Evolutionary conservation across 2,329 filamentous ascomycete genomes (phyloP).

Genomic region (Neonectria neomacrospora): DNA sequence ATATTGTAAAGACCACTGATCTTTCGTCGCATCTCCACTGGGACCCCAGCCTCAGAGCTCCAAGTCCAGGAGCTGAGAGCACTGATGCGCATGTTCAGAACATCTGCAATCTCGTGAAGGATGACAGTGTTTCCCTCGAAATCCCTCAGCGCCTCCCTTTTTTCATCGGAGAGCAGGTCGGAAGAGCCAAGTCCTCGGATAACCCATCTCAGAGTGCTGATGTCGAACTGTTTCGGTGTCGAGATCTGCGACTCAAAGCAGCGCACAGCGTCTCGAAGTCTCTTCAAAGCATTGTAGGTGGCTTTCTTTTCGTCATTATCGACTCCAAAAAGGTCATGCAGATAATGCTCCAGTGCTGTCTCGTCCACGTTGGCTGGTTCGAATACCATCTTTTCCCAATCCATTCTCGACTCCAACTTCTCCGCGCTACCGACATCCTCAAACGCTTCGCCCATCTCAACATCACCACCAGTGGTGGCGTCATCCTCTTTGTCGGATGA

Average conservation of each 20-base stretch:
- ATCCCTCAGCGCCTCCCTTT: slow-evolving; percentile 55
- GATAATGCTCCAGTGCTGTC: slow-evolving; percentile 51
- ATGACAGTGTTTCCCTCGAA: slow-evolving; percentile 56
- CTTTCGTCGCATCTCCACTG: slow-evolving; percentile 58
- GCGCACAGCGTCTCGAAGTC: slow-evolving; percentile 43
- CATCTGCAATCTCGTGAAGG: slow-evolving; percentile 61
- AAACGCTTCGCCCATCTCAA: slow-evolving; percentile 51
- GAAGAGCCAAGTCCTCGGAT: slow-evolving; percentile 57
- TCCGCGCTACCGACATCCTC: slow-evolving; percentile 54
- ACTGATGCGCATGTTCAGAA: slow-evolving; percentile 62
- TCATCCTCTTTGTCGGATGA: slow-evolving; percentile 43
- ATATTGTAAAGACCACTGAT: slow-evolving; percentile 61
- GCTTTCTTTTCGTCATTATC: slow-evolving; percentile 38
- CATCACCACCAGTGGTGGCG: slow-evolving; percentile 25
- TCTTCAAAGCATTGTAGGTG: slow-evolving; percentile 39
- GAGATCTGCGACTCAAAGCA: slow-evolving; percentile 47
- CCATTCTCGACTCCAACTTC: slow-evolving; percentile 51
- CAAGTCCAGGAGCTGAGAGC: slow-evolving; percentile 59
- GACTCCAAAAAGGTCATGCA: slow-evolving; percentile 55
- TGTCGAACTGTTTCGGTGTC: slow-evolving; percentile 50
- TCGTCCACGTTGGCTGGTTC: slow-evolving; percentile 52
- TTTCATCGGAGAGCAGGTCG: slow-evolving; percentile 57
- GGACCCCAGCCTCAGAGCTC: slow-evolving; percentile 52
- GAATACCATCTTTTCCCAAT: slow-evolving; percentile 60
- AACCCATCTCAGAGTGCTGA: slow-evolving; percentile 50